These are phyloP conservation scores for Zasmidium angulare DNA, from an alignment of 2,329 filamentous ascomycete genomes.

Conservation along the genomic window DNA sequence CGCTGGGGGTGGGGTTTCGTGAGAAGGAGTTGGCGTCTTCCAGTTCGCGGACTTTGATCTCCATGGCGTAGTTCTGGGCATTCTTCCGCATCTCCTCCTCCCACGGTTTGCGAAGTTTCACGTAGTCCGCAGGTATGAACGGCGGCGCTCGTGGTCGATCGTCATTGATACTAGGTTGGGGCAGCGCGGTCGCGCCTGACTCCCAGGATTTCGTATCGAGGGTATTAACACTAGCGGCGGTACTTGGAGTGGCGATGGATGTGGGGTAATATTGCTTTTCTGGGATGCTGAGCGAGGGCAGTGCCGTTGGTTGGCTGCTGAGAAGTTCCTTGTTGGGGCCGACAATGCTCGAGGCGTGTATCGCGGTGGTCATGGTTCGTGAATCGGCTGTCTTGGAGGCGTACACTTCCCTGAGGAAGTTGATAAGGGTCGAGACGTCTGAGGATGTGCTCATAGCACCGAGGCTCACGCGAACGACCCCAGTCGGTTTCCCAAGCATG, in stretches of 20 bases:
- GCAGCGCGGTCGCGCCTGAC: conserved; percentile 10
- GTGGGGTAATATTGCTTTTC: conserved; percentile 9
- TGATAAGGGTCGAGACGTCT: conserved; percentile 63
- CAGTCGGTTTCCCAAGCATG: conserved; percentile 56
- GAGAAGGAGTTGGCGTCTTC: conserved; percentile 28
- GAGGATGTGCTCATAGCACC: conserved; percentile 61
- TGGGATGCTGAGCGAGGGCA: conserved; percentile 18
- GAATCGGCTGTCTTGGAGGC: conserved; percentile 15
- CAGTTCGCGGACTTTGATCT: conserved; percentile 33
- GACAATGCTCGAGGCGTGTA: conserved; percentile 5
- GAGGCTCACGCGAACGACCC: conserved; percentile 61
- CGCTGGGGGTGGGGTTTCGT: conserved; percentile 30
- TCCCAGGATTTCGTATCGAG: conserved; percentile 19
- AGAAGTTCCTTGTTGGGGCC: conserved; percentile 10
- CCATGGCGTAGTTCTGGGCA: conserved; percentile 24
- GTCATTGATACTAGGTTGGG: conserved; percentile 10
- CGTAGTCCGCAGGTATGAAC: conserved; percentile 34
- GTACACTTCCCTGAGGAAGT: conserved; percentile 35
- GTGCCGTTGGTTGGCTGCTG: not conserved
- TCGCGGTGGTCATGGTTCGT: not conserved
- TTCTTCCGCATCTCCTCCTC: conserved; percentile 33
- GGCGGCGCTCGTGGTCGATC: conserved; percentile 28
- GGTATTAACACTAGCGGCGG: conserved; percentile 16
- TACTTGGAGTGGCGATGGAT: conserved; percentile 15
- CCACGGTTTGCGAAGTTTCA: conserved; percentile 32